Evolutionary conservation across 2,329 filamentous ascomycete genomes (phyloP), one percentile per base, ranked within the genome.

Genomic region (Parastagonospora nodorum): DNA sequence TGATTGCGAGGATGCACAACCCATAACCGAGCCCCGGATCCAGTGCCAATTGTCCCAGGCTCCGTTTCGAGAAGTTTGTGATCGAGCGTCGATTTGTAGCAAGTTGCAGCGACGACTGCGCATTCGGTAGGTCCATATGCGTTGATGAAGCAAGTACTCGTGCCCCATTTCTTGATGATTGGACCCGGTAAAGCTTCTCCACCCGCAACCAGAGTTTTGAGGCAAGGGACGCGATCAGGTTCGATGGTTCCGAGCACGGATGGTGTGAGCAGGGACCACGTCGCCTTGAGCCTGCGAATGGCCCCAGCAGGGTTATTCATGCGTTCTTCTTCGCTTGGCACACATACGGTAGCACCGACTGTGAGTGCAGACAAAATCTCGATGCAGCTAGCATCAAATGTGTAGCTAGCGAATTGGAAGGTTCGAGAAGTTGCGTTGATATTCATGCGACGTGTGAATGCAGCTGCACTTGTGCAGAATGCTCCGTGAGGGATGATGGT

Each of bases 401-500:
- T 81, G 55, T 83, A 83, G 4, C 79, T 71, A 5, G 72, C 69
- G 36, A 75, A 77, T 45, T 77, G 72, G 38, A 86, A 78, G 3
- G 85, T 82, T 3, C 88, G 79, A n/a, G 84, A 85, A 0, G 70
- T 73, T 4, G 64, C 73, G 53, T 76, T 76, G 49, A 84, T 82
- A 5, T 78, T 74, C 57, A 67, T 60, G 15, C 56, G 53, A 37
- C 42, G 63, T 14, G 64, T 68, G 37, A 71, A 69, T 2, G 61
- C 58, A 42, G 55, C 52, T 35, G 67, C 63, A 42, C 69, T 67
- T 2, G 84, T 83, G 8, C 82, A 82, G 0, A 89, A 74, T 0
- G 84, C 80, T 0, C 77, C 74, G 60, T 89, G 87, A 5, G 83
- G 83, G 50, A 88, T 83, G 30, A 86, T 83, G 8, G 86, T 82